These are phyloP conservation scores for Xylaria flabelliformis DNA, from an alignment of 495 filamentous ascomycete genomes.

Conservation along the genomic window DNA sequence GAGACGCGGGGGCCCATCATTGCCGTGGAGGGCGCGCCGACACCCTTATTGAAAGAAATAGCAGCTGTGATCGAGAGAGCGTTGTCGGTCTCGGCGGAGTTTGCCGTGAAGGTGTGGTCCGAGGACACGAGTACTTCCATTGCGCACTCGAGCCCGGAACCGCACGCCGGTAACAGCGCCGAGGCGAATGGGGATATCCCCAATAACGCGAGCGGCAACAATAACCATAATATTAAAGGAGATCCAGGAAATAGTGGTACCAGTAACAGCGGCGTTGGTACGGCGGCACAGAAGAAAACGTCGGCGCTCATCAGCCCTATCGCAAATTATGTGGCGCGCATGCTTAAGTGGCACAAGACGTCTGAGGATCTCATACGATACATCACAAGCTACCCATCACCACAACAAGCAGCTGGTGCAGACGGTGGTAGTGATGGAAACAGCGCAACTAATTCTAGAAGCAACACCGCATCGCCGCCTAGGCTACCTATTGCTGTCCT, in stretches of 20 bases:
- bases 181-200: constrained; percentile 20
- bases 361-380: constrained; percentile 69
- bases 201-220: background rate
- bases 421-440: constrained; percentile 21
- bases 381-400: constrained; percentile 53
- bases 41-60: constrained; percentile 58
- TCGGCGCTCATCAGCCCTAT: constrained; percentile 48
- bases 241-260: constrained; percentile 15
- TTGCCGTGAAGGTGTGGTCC: constrained; percentile 61
- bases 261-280: constrained; percentile 1
- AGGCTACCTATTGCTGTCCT: constrained; percentile 72
- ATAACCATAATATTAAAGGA: constrained; percentile 16
- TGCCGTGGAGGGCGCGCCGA: constrained; percentile 77
- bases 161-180: constrained; percentile 24
- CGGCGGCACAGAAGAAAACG: constrained; percentile 13
- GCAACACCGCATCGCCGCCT: constrained; percentile 11
- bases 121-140: constrained; percentile 38
- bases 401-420: constrained; percentile 9
- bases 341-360: constrained; percentile 73
- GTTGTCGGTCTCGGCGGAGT: constrained; percentile 63
- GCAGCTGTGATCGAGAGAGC: constrained; percentile 66
- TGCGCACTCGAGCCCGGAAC: constrained; percentile 40
- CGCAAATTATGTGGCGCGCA: constrained; percentile 70
- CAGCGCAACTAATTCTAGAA: constrained; percentile 12
- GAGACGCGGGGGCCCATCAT: constrained; percentile 76